Conservation (phyloP, 108 stramenopile species). For the Aurantiochytrium sp. region DNA sequence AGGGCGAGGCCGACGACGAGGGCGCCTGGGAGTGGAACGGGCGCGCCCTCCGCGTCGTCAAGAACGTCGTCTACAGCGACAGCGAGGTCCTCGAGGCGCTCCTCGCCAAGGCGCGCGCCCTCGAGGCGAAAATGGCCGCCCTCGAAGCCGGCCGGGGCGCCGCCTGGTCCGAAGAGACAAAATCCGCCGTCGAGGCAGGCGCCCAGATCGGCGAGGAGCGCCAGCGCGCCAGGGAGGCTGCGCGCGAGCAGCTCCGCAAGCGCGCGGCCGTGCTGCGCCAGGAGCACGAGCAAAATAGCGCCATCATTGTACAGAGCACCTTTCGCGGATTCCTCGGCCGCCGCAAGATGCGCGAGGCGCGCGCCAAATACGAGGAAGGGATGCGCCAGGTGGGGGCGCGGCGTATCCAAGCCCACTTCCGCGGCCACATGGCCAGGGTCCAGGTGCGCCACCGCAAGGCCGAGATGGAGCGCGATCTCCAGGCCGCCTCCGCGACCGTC, state of each 20-base stretch:
- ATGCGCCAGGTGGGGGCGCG: neutral
- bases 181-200: neutral
- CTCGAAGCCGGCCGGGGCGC: neutral
- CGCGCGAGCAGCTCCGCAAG: neutral
- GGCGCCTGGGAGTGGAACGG: constrained; percentile 22
- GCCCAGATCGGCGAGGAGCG: neutral
- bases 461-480: neutral
- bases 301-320: constrained; percentile 6
- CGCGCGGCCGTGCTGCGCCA: neutral
- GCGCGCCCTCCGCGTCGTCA: neutral
- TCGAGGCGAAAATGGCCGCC: neutral
- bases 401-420: neutral
- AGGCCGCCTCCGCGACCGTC: neutral
- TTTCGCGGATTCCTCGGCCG: neutral
- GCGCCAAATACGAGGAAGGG: neutral
- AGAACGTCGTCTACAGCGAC: neutral
- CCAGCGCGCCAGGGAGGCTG: neutral
- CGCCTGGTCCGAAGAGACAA: neutral
- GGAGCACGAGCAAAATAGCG: constrained; percentile 11
- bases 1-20: neutral
- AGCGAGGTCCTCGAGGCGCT: neutral
- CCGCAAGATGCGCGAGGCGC: neutral
- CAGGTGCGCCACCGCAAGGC: neutral
- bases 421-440: neutral
- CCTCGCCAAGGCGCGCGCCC: neutral